Percentiles rank a stretch among this genome's conserved stretches.
Conservation (phyloP, 2,329 filamentous ascomycete genomes). For the Dactylellina parvicollis region DNA sequence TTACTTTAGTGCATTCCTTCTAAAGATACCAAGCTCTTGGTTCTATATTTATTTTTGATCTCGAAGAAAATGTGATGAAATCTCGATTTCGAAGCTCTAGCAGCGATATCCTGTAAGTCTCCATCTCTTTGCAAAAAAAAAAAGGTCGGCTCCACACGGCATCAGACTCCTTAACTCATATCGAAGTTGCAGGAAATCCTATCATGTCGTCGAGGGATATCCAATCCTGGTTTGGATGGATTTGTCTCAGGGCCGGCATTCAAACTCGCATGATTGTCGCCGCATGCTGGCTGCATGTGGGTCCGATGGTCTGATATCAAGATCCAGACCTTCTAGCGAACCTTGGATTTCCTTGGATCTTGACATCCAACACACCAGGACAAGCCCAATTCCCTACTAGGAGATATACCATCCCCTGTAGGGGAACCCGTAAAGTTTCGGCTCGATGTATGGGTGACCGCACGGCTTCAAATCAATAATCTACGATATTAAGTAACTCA, state of each 20-base stretch:
- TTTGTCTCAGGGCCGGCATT: slow-evolving; percentile 8
- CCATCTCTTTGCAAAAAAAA: too few species aligned
- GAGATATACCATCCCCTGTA: slow-evolving; percentile 24
- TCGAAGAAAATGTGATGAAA: slow-evolving; percentile 38
- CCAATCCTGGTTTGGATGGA: slow-evolving; percentile 9
- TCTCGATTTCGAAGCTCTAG: too few species aligned
- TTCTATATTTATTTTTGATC: slow-evolving; percentile 26
- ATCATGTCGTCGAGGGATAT: slow-evolving; percentile 5
- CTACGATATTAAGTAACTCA: neutral
- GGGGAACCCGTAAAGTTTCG: neutral
- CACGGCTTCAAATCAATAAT: neutral
- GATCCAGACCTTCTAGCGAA: slow-evolving; percentile 30
- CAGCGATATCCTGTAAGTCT: too few species aligned
- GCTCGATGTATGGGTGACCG: neutral
- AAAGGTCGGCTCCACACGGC: slow-evolving; percentile 7
- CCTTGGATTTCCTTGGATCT: neutral
- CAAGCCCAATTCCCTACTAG: neutral
- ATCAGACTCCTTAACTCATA: neutral
- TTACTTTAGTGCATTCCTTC: slow-evolving; percentile 27
- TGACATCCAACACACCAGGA: slow-evolving; percentile 12
- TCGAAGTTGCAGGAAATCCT: neutral
- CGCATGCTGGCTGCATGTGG: slow-evolving; percentile 2
- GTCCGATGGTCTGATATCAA: slow-evolving; percentile 15
- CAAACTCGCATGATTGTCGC: slow-evolving; percentile 25
- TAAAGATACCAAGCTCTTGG: slow-evolving; percentile 11